Conservation (phyloP, 1,284 basidiomycete genomes). For the Pascua guehoae region DNA sequence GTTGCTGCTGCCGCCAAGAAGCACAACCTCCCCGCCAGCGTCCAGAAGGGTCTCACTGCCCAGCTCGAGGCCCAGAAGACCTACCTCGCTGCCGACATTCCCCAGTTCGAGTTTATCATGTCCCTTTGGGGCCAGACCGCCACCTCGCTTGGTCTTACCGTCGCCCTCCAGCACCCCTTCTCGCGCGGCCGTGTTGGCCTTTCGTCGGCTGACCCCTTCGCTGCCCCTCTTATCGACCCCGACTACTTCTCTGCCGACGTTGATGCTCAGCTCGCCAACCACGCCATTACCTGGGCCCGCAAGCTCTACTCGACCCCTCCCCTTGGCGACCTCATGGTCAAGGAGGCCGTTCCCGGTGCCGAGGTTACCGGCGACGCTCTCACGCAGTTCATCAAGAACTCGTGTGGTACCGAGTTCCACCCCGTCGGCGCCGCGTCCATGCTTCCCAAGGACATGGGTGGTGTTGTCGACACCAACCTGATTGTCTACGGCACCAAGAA, state of each 20-base stretch:
- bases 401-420: slow-evolving; percentile 53
- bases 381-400: slow-evolving; percentile 34
- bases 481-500: slow-evolving; percentile 61
- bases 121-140: slow-evolving; percentile 34
- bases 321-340: slow-evolving; percentile 27
- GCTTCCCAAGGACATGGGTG: slow-evolving; percentile 60
- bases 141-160: slow-evolving; percentile 27
- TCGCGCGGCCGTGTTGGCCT: slow-evolving; percentile 52
- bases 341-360: slow-evolving; percentile 27
- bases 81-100: slow-evolving; percentile 34
- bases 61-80: slow-evolving; percentile 40
- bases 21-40: slow-evolving; percentile 36
- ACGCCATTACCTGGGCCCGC: slow-evolving; percentile 36
- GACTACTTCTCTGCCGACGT: slow-evolving; percentile 55
- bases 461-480: slow-evolving; percentile 63
- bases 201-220: slow-evolving; percentile 57
- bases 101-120: slow-evolving; percentile 47
- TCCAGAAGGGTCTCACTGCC: slow-evolving; percentile 35
- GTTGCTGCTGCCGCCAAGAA: slow-evolving; percentile 61
- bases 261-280: slow-evolving; percentile 39
- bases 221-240: slow-evolving; percentile 60
- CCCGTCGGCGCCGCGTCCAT: slow-evolving; percentile 63
- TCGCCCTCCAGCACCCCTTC: slow-evolving; percentile 49
- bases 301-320: slow-evolving; percentile 35
- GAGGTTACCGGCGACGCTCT: slow-evolving; percentile 30